Conservation (phyloP, 1,284 basidiomycete genomes). For the Ustilago vetiveriae region DNA sequence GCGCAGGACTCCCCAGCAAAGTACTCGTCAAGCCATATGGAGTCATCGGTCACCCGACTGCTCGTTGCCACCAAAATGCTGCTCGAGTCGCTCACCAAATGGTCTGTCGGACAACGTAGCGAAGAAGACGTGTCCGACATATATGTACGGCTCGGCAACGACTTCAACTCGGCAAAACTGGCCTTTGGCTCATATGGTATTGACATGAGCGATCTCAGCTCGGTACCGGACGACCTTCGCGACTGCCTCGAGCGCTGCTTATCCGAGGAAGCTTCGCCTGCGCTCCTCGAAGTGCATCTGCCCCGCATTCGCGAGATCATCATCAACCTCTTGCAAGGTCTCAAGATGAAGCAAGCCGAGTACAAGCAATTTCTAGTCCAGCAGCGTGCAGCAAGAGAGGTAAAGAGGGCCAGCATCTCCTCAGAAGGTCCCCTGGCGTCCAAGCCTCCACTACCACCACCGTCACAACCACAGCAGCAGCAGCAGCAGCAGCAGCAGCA, state of each 20-base stretch:
- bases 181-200: conserved; percentile 88
- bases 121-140: conserved; percentile 92
- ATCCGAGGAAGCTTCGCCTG: conserved; percentile 84
- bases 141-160: conserved; percentile 94
- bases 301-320: conserved; percentile 93
- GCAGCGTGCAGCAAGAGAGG: conserved; percentile 43
- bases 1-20: conserved; percentile 28
- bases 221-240: conserved; percentile 88
- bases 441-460: conserved; percentile 17
- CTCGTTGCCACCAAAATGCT: conserved; percentile 94
- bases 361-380: conserved; percentile 70
- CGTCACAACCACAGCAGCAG: conserved; percentile 11
- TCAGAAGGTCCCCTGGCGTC: conserved; percentile 11
- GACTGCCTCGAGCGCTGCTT: conserved; percentile 87
- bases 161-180: conserved; percentile 91
- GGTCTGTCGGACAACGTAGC: conserved; percentile 73
- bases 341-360: conserved; percentile 87
- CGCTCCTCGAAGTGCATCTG: conserved; percentile 87
- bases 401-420: conserved; percentile 21
- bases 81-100: conserved; percentile 84
- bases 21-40: conserved; percentile 71
- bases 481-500: conserved; percentile 6
- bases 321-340: conserved; percentile 86
- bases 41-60: conserved; percentile 90
- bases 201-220: conserved; percentile 88